Evolutionary conservation across 495 filamentous ascomycete genomes (phyloP).

Genomic region (Xylaria nigripes): DNA sequence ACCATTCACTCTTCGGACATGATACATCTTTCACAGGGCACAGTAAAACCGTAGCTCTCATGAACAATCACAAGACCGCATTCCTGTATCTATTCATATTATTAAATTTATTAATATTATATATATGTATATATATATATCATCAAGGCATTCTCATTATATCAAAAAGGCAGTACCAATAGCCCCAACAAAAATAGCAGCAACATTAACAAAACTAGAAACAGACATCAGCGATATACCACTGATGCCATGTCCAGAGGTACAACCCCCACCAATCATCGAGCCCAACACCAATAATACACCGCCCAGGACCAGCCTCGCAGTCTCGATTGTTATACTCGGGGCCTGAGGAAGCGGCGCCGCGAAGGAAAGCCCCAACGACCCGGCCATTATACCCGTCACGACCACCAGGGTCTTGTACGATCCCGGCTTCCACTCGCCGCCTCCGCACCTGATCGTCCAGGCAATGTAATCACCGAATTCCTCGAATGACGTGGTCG

Average conservation of each 20-base stretch:
- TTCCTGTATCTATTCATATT: not conserved
- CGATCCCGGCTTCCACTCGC: constrained; percentile 18
- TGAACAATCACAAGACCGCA: not conserved
- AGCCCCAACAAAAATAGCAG: constrained; percentile 41
- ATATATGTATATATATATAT: too few relatives aligned
- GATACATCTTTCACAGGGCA: too few relatives aligned
- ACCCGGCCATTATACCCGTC: constrained; percentile 36
- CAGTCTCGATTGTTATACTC: constrained; percentile 19
- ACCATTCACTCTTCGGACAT: too few relatives aligned
- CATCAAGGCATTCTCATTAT: too few relatives aligned
- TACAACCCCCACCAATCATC: constrained; percentile 49
- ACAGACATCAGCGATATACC: constrained; percentile 44
- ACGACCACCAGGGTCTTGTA: constrained; percentile 36
- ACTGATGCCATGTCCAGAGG: constrained; percentile 52
- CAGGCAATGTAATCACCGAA: constrained; percentile 40
- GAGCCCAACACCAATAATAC: constrained; percentile 45
- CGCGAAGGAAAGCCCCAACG: constrained; percentile 23
- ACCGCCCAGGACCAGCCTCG: constrained; percentile 38
- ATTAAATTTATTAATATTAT: not conserved
- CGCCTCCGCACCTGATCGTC: constrained; percentile 15
- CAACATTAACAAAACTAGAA: constrained; percentile 46
- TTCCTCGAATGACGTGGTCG: constrained; percentile 46
- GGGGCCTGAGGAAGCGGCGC: constrained; percentile 23
- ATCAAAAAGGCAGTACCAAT: constrained; percentile 7
- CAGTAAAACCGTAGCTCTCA: too few relatives aligned